Base-by-base conservation (phyloP, 179 eudicot genomes). In the Camellia oleifera region DNA sequence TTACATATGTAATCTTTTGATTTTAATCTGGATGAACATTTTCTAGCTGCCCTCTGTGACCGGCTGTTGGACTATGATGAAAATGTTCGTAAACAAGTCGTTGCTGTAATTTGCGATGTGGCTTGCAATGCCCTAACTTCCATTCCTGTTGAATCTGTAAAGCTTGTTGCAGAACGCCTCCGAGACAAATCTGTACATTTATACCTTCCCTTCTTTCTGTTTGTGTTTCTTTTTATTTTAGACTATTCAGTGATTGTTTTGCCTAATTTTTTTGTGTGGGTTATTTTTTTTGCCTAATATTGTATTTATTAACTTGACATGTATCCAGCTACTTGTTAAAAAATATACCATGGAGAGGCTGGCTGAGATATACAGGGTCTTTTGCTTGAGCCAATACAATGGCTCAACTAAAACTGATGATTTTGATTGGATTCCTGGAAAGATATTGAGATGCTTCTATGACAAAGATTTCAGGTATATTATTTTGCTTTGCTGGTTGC, bases 1-100 rank as follows among this genome's bases (percentile, higher is more conserved):
- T 65, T 81, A 5, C 52, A 48, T 50, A 54, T 40, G 57, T 18
- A 13, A 17, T 48, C 52, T 48, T 73, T 74, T 40, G 45, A n/a
- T 26, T 53, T 79, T 78, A 62, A 75, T 71, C 69, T 58, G 44
- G 45, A 71, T 68, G 70, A 70, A 77, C 78, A 81, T 77, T 81
- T 76, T 83, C 75, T 81, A 95, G 99, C 91, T 86, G 89, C 98
- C 23, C 92, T 95, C 11, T 83, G 90, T 79, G 99, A 95, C 77
- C 95, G 98, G 84, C 90, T 93, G 81, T 82, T 95, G 92, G 99
- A 95, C 85, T 92, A 92, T 81, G 99, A 95, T 83, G 98, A 95
- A 85, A 95, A 85, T 84, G 91, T 93, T 68, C 97, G 98, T 70
- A 92, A 90, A 85, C 92, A 91, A 92, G 99, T 92, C 81, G 98